Base-by-base conservation (phyloP, 1,139 yeast genomes). In the Suzukiozyma palmioleophila region DNA sequence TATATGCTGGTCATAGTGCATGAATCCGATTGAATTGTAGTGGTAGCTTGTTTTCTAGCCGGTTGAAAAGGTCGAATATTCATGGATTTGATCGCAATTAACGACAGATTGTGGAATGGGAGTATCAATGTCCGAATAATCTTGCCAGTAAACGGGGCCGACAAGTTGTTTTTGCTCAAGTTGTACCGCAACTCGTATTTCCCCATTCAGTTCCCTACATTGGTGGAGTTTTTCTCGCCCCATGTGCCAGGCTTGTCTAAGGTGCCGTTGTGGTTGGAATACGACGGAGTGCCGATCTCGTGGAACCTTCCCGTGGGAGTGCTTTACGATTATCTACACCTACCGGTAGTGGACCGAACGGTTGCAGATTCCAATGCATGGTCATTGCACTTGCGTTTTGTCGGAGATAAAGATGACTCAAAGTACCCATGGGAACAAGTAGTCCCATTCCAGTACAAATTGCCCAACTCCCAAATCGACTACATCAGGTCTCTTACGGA, bases 251-350 rank as follows among this genome's bases (percentile, higher is more conserved):
- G 40, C n/a, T 58, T 37, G 61, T 64, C 14, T 46, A 53, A 36
- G 15, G 50, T 38, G 47, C 66, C 75, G 1, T 52, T 69, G 0
- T 88, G 96, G 95, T 67, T 88, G 38, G 88, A 79, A 47, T 76
- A 66, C 51, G 81, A 81, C 25, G 74, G 66, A 4, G 77, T 69
- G 1, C 88, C 94, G 0, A 43, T 89, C 22, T 72, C 75, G 35
- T 89, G 96, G 95, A 81, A 84, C 49, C 64, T 80, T 49, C 97
- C 97, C 0, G 61, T 83, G 5, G 96, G 96, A 0, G 64, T 84
- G 3, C 60, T 83, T 3, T 77, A 73, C 52, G 96, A 88, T 49
- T 57, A 71, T 16, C 57, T 75, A 40, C 64, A 67, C 15, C 41
- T 56, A 12, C 57, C 57, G 2, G 41, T 38, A 5, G 37, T 37